phyloP scores from a whole-genome alignment of 306 rosid genomes.

The Trifolium subterraneum region DNA sequence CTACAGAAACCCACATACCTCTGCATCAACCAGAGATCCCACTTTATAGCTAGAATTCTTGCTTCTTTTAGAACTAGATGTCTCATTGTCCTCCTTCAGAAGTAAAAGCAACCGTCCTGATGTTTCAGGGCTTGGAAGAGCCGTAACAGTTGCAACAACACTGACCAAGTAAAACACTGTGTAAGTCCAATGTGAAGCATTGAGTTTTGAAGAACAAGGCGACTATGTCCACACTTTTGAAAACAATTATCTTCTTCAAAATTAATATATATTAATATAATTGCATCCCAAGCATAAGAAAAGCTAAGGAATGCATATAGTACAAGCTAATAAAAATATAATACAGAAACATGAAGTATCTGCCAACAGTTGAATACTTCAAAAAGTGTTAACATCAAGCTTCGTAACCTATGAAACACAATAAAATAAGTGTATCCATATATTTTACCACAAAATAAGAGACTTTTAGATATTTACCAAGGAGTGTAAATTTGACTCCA shows the following conservation, averaged over 20 bases:
- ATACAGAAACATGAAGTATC: slow-evolving; percentile 16
- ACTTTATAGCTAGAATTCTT: slow-evolving; percentile 73
- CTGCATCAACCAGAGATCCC: slow-evolving; percentile 92
- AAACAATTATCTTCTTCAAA: not conserved
- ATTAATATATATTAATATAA: not conserved
- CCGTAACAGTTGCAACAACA: slow-evolving; percentile 72
- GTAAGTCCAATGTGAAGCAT: slow-evolving; percentile 29
- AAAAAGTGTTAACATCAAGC: not conserved
- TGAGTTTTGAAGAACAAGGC: slow-evolving; percentile 14
- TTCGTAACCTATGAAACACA: not conserved
- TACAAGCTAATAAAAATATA: not conserved
- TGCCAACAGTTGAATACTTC: not conserved
- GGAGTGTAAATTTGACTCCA: not conserved
- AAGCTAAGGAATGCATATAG: too few relatives aligned
- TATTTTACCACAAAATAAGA: not conserved
- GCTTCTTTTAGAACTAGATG: slow-evolving; percentile 74
- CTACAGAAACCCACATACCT: slow-evolving; percentile 59
- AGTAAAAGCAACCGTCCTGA: slow-evolving; percentile 76
- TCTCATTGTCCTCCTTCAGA: slow-evolving; percentile 59
- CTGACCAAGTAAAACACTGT: slow-evolving; percentile 58
- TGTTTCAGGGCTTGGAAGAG: slow-evolving; percentile 79
- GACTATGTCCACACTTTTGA: not conserved
- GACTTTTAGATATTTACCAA: slow-evolving; percentile 6
- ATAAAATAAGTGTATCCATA: not conserved
- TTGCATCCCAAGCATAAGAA: too few relatives aligned